Base-by-base conservation (phyloP, 139 green algal genomes). In the Coccomyxa sp. region DNA sequence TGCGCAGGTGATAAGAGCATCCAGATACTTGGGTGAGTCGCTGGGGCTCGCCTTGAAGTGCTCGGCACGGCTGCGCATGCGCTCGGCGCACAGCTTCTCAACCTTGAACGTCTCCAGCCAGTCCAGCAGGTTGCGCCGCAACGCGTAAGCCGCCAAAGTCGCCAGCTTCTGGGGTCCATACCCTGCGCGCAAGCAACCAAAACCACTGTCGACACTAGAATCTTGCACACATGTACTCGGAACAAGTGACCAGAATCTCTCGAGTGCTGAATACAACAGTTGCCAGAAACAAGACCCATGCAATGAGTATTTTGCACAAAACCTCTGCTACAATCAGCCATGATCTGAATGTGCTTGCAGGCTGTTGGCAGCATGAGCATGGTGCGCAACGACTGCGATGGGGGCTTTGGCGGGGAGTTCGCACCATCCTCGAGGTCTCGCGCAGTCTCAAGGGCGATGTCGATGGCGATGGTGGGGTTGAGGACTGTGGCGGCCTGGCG, bases 151-250 rank as follows among this genome's bases (percentile, higher is more conserved):
- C 57, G 84, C 86, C 66, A 93, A 86, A 27, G 86, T 88, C 17
- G 82, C 79, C 28, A 93, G 85, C 66, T 86, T 85, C 81, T 93
- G 91, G 15, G 89, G 84, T 1, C 89, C 89, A 81, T 89, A 89
- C 15, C 89, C 89, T 87, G 80, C 28, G 7, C 38, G 38, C 38
- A 3, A 51, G 38, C 38, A 51, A 51, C 38, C 38, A 7, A 51
- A 51, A 81, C 16, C 60, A 77, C 10, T 76, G 38, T 51, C 38
- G n/a, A 25, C 67, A 10, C 25, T 13, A 75, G 9, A 27, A 13
- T 75, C 67, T 75, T 75, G 25, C 23, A 75, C 67, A 75, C 25
- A 75, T 75, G 25, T 75, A 27, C 21, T 75, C 25, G 67, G 7
- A 13, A 30, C 4, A 51, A 51, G 38, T 51, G 38, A 51, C 3